Conservation (phyloP, 441 rosid species). For the Pelargonium exstipulatum region DNA sequence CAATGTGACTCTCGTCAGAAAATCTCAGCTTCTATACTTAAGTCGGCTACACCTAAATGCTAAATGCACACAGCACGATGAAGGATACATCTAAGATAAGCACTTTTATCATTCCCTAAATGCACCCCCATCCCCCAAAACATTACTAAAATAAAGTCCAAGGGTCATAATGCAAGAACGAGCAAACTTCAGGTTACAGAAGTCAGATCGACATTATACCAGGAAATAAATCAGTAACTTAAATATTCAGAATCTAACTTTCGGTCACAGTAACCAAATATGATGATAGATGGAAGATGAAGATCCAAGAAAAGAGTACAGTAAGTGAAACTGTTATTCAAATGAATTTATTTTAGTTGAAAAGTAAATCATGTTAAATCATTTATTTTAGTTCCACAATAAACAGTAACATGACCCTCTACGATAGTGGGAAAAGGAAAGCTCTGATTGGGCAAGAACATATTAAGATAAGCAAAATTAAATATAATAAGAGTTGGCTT, state of each 20-base stretch:
- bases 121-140: neutral
- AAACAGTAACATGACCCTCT: neutral
- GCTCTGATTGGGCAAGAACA: neutral
- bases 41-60: neutral
- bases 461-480: neutral
- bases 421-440: neutral
- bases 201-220: no score
- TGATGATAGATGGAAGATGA: no score
- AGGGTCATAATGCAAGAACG: neutral
- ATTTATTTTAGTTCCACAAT: neutral
- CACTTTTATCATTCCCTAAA: neutral
- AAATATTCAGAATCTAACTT: constrained; percentile 1
- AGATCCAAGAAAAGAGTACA: no score
- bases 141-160: neutral
- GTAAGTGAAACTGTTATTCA: neutral
- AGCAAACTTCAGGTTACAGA: no score
- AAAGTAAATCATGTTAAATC: neutral
- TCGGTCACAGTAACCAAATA: neutral
- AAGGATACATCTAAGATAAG: no score
- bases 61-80: no score
- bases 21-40: neutral
- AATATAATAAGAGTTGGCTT: neutral
- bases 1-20: constrained; percentile 23
- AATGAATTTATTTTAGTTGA: neutral
- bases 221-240: neutral